Evolutionary conservation across 2,329 filamentous ascomycete species (phyloP).

Genomic region (Arachnomyces sp.): DNA sequence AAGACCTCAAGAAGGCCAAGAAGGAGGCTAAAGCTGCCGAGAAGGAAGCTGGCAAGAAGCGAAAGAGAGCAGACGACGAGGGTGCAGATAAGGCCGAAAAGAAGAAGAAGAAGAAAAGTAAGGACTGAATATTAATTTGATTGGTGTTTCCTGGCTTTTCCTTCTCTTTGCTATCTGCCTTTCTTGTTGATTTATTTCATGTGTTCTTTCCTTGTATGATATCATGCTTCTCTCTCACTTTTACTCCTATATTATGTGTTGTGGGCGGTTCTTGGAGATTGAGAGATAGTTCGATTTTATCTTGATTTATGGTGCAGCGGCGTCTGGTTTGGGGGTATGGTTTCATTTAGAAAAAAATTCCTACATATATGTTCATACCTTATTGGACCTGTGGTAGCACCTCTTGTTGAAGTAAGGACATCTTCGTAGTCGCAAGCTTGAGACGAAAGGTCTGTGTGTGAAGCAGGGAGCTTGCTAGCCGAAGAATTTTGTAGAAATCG

Average conservation of each 20-base stretch:
- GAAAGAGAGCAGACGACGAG: slow-evolving; percentile 53
- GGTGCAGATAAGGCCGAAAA: slow-evolving; percentile 43
- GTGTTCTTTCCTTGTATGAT: slow-evolving; percentile 32
- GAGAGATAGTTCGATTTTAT: slow-evolving; percentile 19
- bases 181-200: slow-evolving; percentile 12
- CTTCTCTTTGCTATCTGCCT: slow-evolving; percentile 34
- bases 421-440: too few relatives aligned
- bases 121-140: slow-evolving; percentile 32
- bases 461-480: too few relatives aligned
- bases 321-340: slow-evolving; percentile 19
- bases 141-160: slow-evolving; percentile 13
- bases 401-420: too few relatives aligned
- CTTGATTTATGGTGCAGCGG: slow-evolving; percentile 25
- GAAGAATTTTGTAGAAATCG: too few relatives aligned
- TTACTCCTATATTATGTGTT: slow-evolving; percentile 21
- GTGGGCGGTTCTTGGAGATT: slow-evolving; percentile 18
- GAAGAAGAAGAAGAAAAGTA: slow-evolving; percentile 59
- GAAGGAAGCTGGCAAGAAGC: slow-evolving; percentile 57
- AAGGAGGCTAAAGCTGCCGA: slow-evolving; percentile 53
- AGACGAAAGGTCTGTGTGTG: too few relatives aligned
- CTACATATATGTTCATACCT: slow-evolving; percentile 11
- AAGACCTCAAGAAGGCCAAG: slow-evolving; percentile 64
- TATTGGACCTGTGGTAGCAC: background rate
- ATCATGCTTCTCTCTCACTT: slow-evolving; percentile 29
- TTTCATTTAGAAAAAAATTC: slow-evolving; percentile 14